Base-by-base conservation (phyloP, 2,329 filamentous ascomycete genomes). In the Didymosphaeria variabile region DNA sequence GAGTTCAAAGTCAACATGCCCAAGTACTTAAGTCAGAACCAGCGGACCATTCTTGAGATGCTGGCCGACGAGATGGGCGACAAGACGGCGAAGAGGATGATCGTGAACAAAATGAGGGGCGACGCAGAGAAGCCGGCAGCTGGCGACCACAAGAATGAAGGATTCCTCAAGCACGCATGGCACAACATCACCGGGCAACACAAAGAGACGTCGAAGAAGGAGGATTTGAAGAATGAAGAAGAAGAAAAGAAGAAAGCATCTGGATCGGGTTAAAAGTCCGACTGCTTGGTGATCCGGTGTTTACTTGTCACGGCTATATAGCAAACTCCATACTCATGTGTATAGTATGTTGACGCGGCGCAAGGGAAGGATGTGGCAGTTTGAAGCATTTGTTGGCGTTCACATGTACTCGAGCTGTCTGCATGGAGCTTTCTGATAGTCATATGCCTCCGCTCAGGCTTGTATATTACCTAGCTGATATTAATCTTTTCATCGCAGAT, bases 1-100 rank as follows among this genome's bases (percentile, higher is more conserved):
- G 94, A 99, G 78, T 99, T 97, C 86, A 93, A 93, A 78, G 92
- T 99, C 49, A 83, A 87, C 57, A 97, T 98, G 92, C 95, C 95
- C 49, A 98, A 97, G 81, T 97, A 94, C 73, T 84, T 99, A 66
- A 93, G 87, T 57, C 87, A 91, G 49, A 98, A 97, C 81, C 94
- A 99, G 82, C 87, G 95, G 57, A 96, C 92, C 0, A 91, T 99
- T 61, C 82, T 97, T 47, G 95, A 99, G 82, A 94, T 98, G 88
- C 87, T 99, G 66, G 95, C 95, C 7, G 94, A 99, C 72, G 95
- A 99, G 82, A 91, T 99, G 88, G 90, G 87, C 42, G 95, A 99
- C 79, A 93, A 94, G 83, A 92, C 88, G 31, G 95, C 95, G 36
- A 95, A 92, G 82, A 87, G 95, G 49, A 88, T 97, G 59, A 98